phyloP scores from a whole-genome alignment of 495 filamentous ascomycete genomes.

The Thermochaetoides thermophila region DNA sequence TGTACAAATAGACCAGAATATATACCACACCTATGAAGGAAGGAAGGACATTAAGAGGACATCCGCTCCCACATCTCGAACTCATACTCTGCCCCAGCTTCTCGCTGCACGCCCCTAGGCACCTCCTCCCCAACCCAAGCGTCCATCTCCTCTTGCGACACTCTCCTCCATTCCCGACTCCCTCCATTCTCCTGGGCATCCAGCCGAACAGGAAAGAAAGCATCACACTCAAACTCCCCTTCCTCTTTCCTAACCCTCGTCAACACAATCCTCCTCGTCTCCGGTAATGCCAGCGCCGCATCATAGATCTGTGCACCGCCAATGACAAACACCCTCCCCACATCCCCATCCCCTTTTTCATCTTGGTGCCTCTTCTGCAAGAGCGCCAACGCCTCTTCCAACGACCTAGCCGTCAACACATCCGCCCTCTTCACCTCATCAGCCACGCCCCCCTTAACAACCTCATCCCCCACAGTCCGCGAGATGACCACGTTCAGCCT shows the following conservation, averaged over 20 bases:
- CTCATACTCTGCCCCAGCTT: conserved; percentile 43
- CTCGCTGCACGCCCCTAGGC: conserved; percentile 32
- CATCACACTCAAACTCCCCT: conserved; percentile 93
- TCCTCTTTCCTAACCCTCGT: conserved; percentile 44
- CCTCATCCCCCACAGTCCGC: conserved; percentile 15
- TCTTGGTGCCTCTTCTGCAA: background rate
- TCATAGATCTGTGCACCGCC: conserved; percentile 78
- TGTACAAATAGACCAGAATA: no score
- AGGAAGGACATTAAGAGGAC: background rate
- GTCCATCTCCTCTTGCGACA: conserved; percentile 33
- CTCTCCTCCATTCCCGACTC: conserved; percentile 32
- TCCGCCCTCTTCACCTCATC: background rate
- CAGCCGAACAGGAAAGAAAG: conserved; percentile 58
- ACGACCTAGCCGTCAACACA: conserved; percentile 10
- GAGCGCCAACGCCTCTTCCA: background rate
- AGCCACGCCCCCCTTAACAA: background rate
- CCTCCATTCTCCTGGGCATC: conserved; percentile 16
- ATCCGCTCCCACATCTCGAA: conserved; percentile 50
- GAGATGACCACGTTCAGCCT: conserved; percentile 68
- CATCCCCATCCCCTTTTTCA: background rate
- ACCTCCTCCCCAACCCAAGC: conserved; percentile 45
- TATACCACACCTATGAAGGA: background rate
- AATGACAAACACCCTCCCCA: conserved; percentile 64
- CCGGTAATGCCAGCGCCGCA: conserved; percentile 39
- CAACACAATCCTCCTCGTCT: conserved; percentile 42